Evolutionary conservation across 2,329 filamentous ascomycete species (phyloP).

Genomic region (Botrytis aclada): DNA sequence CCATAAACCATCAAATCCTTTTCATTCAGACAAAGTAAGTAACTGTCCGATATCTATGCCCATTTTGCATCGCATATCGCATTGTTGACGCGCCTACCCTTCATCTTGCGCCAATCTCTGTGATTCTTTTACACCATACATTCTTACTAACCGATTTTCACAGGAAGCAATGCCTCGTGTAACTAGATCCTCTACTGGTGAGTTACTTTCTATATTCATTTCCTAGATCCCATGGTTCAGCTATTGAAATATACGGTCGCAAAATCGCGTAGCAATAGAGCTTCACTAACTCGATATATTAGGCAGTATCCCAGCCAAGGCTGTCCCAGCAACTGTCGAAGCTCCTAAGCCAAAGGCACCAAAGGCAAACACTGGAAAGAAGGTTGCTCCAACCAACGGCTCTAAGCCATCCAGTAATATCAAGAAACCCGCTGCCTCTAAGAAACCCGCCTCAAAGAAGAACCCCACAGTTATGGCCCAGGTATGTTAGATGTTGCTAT

Average conservation of each 20-base stretch:
- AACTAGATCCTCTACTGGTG: slow-evolving; percentile 35
- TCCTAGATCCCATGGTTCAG: not conserved
- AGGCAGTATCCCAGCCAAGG: slow-evolving; percentile 34
- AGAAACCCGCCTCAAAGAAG: slow-evolving; percentile 35
- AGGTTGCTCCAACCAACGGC: slow-evolving; percentile 35
- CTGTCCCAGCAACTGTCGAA: slow-evolving; percentile 33
- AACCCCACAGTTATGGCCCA: slow-evolving; percentile 31
- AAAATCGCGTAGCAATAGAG: slow-evolving; percentile 17
- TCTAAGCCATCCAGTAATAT: slow-evolving; percentile 34
- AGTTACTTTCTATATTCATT: slow-evolving; percentile 22
- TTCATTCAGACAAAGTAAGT: slow-evolving; percentile 1
- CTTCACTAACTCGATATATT: slow-evolving; percentile 29
- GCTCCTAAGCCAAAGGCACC: slow-evolving; percentile 28
- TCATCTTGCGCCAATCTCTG: slow-evolving; percentile 5
- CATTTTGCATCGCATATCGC: not conserved
- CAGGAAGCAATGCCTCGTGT: slow-evolving; percentile 35
- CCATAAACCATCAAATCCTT: not conserved
- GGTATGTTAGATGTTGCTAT: slow-evolving; percentile 26
- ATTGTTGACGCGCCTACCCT: not conserved
- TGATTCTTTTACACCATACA: not conserved
- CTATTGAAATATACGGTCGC: slow-evolving; percentile 9
- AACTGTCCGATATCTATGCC: not conserved
- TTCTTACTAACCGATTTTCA: slow-evolving; percentile 12
- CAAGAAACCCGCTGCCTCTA: too few relatives aligned
- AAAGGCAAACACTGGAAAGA: slow-evolving; percentile 34